phyloP scores from a whole-genome alignment of 2,329 filamentous ascomycete genomes.

The Cytospora mali region DNA sequence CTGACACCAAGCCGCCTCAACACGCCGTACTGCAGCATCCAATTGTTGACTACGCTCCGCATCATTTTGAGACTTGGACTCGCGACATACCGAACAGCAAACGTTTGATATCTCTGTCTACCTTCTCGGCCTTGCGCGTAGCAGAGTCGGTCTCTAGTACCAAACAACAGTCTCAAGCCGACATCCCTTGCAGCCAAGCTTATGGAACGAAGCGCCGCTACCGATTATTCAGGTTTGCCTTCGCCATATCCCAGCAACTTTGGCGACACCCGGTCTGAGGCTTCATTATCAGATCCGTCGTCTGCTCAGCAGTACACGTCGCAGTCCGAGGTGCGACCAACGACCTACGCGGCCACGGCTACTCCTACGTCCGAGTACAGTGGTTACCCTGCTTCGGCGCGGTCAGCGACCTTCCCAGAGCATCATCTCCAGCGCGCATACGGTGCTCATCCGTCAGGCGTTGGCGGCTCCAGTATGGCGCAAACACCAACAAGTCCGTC shows the following conservation, averaged over 20 bases:
- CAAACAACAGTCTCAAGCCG: slow-evolving; percentile 2
- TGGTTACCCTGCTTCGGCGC: slow-evolving; percentile 72
- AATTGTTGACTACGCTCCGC: slow-evolving; percentile 9
- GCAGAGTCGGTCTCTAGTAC: slow-evolving; percentile 28
- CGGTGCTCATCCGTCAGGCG: slow-evolving; percentile 66
- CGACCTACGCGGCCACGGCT: slow-evolving; percentile 72
- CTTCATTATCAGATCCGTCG: slow-evolving; percentile 76
- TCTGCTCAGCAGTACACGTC: slow-evolving; percentile 89
- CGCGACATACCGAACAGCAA: not conserved
- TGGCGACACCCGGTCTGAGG: slow-evolving; percentile 80
- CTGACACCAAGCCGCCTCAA: slow-evolving; percentile 2
- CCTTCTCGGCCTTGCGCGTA: slow-evolving; percentile 9
- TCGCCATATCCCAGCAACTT: slow-evolving; percentile 69
- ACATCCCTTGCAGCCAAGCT: slow-evolving; percentile 12
- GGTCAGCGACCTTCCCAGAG: slow-evolving; percentile 83
- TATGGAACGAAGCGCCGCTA: slow-evolving; percentile 65
- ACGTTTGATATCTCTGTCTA: not conserved
- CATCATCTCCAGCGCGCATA: slow-evolving; percentile 79
- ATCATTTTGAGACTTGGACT: slow-evolving; percentile 1
- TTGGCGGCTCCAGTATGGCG: slow-evolving; percentile 86
- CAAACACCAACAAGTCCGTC: slow-evolving; percentile 98
- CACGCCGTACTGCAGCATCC: not conserved
- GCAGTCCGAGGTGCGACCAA: slow-evolving; percentile 75
- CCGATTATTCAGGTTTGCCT: slow-evolving; percentile 81
- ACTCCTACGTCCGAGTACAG: slow-evolving; percentile 90